Conservation (phyloP, 352 stramenopile genomes). For the Pythium oligandrum region DNA sequence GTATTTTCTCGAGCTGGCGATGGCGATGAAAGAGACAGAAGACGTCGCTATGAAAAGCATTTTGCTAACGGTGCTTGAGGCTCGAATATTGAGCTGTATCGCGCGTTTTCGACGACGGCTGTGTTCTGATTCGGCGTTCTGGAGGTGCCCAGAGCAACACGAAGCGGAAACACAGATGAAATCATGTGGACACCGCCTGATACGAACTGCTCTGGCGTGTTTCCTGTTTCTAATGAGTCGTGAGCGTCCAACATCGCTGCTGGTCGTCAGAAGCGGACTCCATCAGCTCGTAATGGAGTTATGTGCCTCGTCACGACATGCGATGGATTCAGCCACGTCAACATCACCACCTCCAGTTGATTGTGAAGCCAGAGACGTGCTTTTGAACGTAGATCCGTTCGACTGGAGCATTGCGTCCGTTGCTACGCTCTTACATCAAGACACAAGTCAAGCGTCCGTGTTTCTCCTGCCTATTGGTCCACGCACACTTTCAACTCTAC, state of each 20-base stretch:
- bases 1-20: slow-evolving; percentile 12
- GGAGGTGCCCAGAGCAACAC: background rate
- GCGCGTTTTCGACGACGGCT: slow-evolving; percentile 6
- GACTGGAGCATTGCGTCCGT: slow-evolving; percentile 31
- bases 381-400: slow-evolving; percentile 49
- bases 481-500: slow-evolving; percentile 30
- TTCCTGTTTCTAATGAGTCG: slow-evolving; percentile 42
- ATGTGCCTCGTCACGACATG: slow-evolving; percentile 3
- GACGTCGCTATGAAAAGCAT: background rate
- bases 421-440: slow-evolving; percentile 14
- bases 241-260: slow-evolving; percentile 20
- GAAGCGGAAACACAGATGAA: background rate
- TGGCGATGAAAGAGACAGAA: background rate
- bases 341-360: too few relatives aligned
- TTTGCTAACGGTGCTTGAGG: slow-evolving; percentile 12
- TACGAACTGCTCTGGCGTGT: slow-evolving; percentile 18
- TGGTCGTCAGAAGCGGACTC: slow-evolving; percentile 36
- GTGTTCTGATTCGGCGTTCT: background rate
- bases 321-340: too few relatives aligned
- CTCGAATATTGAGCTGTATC: slow-evolving; percentile 17
- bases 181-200: background rate
- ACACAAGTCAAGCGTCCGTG: slow-evolving; percentile 11
- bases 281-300: slow-evolving; percentile 36
- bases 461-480: slow-evolving; percentile 42
- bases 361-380: slow-evolving; percentile 29